Base-by-base conservation (phyloP, 805 yeast genomes). In the Cyberlindnera xylosilytica region DNA sequence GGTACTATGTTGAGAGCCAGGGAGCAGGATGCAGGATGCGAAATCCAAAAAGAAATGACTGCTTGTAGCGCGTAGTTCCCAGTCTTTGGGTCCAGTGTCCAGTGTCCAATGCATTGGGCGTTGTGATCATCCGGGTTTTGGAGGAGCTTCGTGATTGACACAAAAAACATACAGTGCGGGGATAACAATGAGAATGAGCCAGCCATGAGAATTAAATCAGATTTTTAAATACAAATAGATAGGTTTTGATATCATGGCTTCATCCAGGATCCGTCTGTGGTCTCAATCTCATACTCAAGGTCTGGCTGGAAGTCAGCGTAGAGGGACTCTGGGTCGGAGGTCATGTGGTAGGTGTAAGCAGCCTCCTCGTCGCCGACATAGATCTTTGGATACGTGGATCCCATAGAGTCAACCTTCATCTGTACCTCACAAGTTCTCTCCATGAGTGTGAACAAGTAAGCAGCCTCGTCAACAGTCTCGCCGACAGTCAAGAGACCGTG, bases 271-370 rank as follows among this genome's bases (percentile, higher is more conserved):
- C 63, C 66, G 13, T 57, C 50, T 6, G 58, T 34, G 30, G 54
- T 32, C 20, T 54, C 60, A 6, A 63, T 47, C 58, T 78, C 83
- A 38, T 57, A 70, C 50, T 79, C 83, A 33, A 67, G 70, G 45
- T 84, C 90, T 2, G 84, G 79, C 63, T 83, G 89, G 62, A 84
- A 82, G 52, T 85, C 93, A 34, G 79, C 69, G 63, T 79, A 86
- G 45, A 85, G 62, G 4, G 83, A 68, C 53, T 81, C 90, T 6
- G 84, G 79, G 58, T 84, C 89, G 11, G 76, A 76, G 15, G 70
- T 68, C 62, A 76, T 69, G 45, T 74, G 70, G 51, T 70, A 74
- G 4, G 90, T 83, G 64, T 76, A 84, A 16, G 73, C 75, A 18
- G 91, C 91, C 53, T 72, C 85, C 46, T 78, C 79, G 46, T 81